Conservation (phyloP, 176 grass and related monocot species). For the Avena insularis region DNA sequence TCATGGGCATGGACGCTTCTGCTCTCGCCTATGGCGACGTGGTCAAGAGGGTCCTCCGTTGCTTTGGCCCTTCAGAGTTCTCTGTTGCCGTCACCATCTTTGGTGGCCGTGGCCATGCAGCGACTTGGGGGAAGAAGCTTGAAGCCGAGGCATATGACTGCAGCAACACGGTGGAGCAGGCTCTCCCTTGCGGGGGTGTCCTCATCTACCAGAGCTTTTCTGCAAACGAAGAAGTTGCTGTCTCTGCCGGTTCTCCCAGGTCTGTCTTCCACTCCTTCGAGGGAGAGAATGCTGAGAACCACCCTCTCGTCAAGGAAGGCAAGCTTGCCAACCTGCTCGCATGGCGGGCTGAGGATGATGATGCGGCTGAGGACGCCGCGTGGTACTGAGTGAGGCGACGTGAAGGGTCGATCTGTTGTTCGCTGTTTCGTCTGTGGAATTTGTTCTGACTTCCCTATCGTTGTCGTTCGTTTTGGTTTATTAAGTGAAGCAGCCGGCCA, state of each 20-base stretch:
- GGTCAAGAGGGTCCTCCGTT: constrained; percentile 64
- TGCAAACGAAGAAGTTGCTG: constrained; percentile 5
- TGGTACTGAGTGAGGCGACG: constrained; percentile 29
- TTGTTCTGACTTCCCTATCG: not conserved
- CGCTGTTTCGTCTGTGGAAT: not conserved
- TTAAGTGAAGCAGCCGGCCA: constrained; percentile 82
- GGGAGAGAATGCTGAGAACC: constrained; percentile 32
- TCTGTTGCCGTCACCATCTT: constrained; percentile 77
- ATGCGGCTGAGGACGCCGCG: constrained; percentile 36
- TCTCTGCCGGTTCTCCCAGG: constrained; percentile 42
- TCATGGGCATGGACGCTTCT: constrained; percentile 56
- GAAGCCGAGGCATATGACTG: constrained; percentile 43
- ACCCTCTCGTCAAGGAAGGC: constrained; percentile 23
- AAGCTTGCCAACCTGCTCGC: constrained; percentile 46
- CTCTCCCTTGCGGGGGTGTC: constrained; percentile 46
- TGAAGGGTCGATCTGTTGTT: constrained; percentile 32
- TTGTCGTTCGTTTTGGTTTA: constrained; percentile 46
- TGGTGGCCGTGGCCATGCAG: constrained; percentile 39
- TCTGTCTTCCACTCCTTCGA: constrained; percentile 62
- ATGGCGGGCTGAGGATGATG: constrained; percentile 47
- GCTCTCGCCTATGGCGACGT: constrained; percentile 48
- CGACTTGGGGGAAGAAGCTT: constrained; percentile 57
- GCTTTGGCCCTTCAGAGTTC: constrained; percentile 70
- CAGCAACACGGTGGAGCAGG: constrained; percentile 61
- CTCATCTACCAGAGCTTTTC: constrained; percentile 69